These are phyloP conservation scores for Cyclocybe aegerita DNA, from an alignment of 768 basidiomycete genomes.

Conservation along the genomic window DNA sequence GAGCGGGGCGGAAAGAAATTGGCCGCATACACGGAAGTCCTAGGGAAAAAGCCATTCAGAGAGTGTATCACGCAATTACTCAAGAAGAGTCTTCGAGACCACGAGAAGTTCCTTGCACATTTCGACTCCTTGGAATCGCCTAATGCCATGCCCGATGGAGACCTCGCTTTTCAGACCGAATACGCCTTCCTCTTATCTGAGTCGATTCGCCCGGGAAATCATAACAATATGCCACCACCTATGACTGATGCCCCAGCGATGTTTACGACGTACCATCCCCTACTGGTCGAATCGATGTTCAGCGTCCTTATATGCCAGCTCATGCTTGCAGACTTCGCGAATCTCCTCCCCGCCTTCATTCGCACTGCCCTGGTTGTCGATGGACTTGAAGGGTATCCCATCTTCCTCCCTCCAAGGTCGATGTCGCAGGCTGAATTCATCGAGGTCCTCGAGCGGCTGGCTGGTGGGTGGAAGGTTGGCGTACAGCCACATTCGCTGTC, in stretches of 20 bases:
- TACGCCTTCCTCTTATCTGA: conserved; percentile 72
- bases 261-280: conserved; percentile 89
- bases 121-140: conserved; percentile 70
- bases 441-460: conserved; percentile 81
- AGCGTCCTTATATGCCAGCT: conserved; percentile 73
- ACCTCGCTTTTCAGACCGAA: conserved; percentile 56
- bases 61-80: conserved; percentile 61
- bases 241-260: conserved; percentile 51
- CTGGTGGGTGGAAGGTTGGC: conserved; percentile 72
- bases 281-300: conserved; percentile 86
- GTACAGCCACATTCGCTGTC: conserved; percentile 54
- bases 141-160: conserved; percentile 31
- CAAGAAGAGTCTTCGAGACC: conserved; percentile 79
- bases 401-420: conserved; percentile 83
- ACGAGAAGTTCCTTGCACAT: conserved; percentile 80
- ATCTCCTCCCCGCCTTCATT: conserved; percentile 62
- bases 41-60: conserved; percentile 54
- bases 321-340: conserved; percentile 74
- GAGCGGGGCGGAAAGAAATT: conserved; percentile 55
- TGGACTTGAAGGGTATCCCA: conserved; percentile 83
- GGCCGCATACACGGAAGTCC: conserved; percentile 58
- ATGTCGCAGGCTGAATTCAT: conserved; percentile 91
- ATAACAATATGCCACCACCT: conserved; percentile 28
- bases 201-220: conserved; percentile 59
- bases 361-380: conserved; percentile 71